A percentile compares a stretch with the other conserved stretches of the same genome.
These are phyloP conservation scores for Leptographium flavum DNA, from an alignment of 2,329 filamentous ascomycete species.

Conservation along the genomic window DNA sequence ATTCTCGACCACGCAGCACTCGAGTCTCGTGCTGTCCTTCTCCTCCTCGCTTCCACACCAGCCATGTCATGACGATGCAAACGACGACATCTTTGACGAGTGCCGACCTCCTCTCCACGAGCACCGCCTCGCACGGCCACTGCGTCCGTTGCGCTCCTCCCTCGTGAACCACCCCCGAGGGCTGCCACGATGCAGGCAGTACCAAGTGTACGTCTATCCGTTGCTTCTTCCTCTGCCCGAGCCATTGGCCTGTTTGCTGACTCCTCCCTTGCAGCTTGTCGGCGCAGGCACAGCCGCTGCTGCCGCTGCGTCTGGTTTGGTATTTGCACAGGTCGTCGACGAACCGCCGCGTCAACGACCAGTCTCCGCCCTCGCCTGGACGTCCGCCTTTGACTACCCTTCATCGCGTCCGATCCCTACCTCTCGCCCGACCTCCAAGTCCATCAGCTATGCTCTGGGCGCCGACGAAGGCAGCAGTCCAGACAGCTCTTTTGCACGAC, in stretches of 20 bases:
- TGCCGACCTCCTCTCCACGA: conserved; percentile 17
- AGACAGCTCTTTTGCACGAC: conserved; percentile 7
- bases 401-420: conserved; percentile 13
- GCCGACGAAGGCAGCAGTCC: conserved; percentile 13
- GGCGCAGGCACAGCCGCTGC: conserved; percentile 47
- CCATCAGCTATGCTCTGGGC: conserved; percentile 18
- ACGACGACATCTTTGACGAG: conserved; percentile 17
- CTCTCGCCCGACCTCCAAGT: conserved; percentile 30
- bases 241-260: background rate
- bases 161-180: conserved; percentile 8
- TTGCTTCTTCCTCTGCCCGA: background rate
- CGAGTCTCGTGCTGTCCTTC: background rate
- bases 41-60: background rate
- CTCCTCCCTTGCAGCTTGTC: conserved; percentile 31
- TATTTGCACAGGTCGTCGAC: conserved; percentile 41
- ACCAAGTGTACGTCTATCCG: conserved; percentile 28
- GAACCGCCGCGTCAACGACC: conserved; percentile 18
- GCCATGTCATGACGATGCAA: conserved; percentile 25
- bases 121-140: conserved; percentile 17
- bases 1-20: background rate
- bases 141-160: conserved; percentile 11
- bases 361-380: conserved; percentile 1
- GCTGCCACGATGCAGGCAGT: conserved; percentile 24
- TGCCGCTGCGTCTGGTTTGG: conserved; percentile 43
- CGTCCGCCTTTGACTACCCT: background rate